Percentiles rank a stretch among this genome's conserved stretches.
Conservation (phyloP, 2,329 filamentous ascomycete genomes). For the Fusarium sp. region DNA sequence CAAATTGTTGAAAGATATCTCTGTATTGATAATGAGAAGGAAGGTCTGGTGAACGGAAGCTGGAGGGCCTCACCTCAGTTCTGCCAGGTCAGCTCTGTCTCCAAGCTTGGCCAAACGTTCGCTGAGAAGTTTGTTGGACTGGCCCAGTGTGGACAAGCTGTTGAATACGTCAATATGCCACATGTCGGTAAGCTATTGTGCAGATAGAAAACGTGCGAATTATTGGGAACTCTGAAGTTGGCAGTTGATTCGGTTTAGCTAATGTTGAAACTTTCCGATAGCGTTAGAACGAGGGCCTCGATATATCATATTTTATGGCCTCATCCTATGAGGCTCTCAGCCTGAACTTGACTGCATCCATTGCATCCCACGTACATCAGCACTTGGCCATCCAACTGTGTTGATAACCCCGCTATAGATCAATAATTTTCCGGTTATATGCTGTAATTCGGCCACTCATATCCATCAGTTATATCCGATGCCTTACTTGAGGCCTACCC, state of each 20-base stretch:
- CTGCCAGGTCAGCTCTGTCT: neutral
- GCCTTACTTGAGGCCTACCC: neutral
- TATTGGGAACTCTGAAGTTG: neutral
- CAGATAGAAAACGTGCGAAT: neutral
- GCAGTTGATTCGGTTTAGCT: neutral
- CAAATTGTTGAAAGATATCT: neutral
- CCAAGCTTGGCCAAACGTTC: neutral
- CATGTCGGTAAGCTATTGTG: neutral
- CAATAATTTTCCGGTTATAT: neutral
- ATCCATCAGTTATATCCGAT: neutral
- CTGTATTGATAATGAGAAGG: neutral
- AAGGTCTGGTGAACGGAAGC: accelerated
- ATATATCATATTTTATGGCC: neutral
- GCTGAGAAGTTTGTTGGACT: neutral
- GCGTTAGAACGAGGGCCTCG: neutral
- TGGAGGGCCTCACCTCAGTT: neutral
- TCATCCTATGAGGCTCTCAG: neutral
- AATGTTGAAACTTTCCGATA: neutral
- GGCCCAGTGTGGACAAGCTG: neutral
- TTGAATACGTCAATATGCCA: neutral
- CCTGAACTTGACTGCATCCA: neutral
- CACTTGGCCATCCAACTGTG: neutral
- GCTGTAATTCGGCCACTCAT: neutral
- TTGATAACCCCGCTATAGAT: neutral
- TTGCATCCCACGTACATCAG: neutral